Base-by-base conservation (phyloP, 805 yeast species). In the Lipomyces yamadae region DNA sequence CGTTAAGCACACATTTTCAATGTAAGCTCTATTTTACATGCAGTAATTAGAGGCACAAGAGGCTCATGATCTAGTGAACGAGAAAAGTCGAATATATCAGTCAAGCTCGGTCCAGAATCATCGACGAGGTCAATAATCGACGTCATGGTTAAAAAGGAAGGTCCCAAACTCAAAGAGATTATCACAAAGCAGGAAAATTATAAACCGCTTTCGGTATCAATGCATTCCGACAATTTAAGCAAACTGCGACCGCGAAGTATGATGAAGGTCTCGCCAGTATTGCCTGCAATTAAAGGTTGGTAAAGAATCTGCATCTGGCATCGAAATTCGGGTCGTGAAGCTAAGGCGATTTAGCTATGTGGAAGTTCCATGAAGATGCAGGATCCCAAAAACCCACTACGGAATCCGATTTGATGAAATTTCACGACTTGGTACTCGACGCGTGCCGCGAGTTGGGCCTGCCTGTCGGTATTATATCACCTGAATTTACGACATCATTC, bases 21-120 rank as follows among this genome's bases (percentile, higher is more conserved):
- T 76, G 61, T 76, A 74, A 10, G 72, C 58, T 8, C 8, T 4
- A n/a, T 4, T 35, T 8, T 39, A 29, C 35, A 8, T 29, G n/a
- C 30, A 18, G 5, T 37, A 18, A 10, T 52, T 11, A 6, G 15
- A 91, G 1, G 48, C 18, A 35, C 24, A 2, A 15, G 10, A 30
- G 15, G 4, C 34, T 13, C 33, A 10, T n/a, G 33, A 10, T 13
- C n/a, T 2, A 82, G 84, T 58, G 86, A 85, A 52, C 83, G 82
- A 63, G 84, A 84, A 57, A 82, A 80, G 64, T 84, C 86, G 54
- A 78, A 81, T 30, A 74, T 79, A 7, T 75, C 83, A n/a, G 84
- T 89, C 11, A 78, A 80, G 61, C 66, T 84, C 6, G 94, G 92
- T 3, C 77, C 79, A 2, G 78, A 81, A 58, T 76, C 84, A 13